Base-by-base conservation (phyloP, 2,329 filamentous ascomycete genomes). In the Aspergillus niger region DNA sequence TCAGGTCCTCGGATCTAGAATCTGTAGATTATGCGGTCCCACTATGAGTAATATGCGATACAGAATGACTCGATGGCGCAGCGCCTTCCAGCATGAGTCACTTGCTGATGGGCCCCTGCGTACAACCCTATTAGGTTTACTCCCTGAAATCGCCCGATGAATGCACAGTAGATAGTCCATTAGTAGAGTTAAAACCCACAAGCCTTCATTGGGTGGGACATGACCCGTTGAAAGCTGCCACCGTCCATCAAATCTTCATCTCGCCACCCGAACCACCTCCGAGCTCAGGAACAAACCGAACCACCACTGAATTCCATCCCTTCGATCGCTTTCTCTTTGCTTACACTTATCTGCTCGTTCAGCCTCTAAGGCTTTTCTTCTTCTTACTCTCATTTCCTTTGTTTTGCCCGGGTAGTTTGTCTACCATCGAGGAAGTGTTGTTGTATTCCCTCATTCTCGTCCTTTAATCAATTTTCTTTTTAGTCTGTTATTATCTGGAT, bases 51-150 rank as follows among this genome's bases (percentile, higher is more conserved):
- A 58, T 58, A 8, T 32, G 24, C 24, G n/a, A 22, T 20, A 13
- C 30, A 22, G n/a, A 24, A 58, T 58, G 56, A 58, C 38, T 58
- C 56, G 56, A 53, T 13, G 39, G 39, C 38, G 52, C 52, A 44
- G 39, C 26, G 36, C 41, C 22, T 5, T 22, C 22, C 43, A 50
- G 24, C 49, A 51, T 61, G 58, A 63, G 32, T 65, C 63, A 65
- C 44, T n/a, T 17, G 32, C 32, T 47, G 39, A 36, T 32, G 11
- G 28, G 26, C 8, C 43, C 52, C 10, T 36, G 32, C 20, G 32
- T 5, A 36, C 11, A 36, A 6, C 32, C 32, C 32, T 36, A 36
- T 36, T 13, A 36, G 32, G 32, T 36, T 36, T 13, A 36, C 13
- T 3, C 11, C 11, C 32, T 36, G 11, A 2, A 36, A 36, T 36